Base-by-base conservation (phyloP, 78 protist genomes). In the Dictyostelium citrinum region DNA sequence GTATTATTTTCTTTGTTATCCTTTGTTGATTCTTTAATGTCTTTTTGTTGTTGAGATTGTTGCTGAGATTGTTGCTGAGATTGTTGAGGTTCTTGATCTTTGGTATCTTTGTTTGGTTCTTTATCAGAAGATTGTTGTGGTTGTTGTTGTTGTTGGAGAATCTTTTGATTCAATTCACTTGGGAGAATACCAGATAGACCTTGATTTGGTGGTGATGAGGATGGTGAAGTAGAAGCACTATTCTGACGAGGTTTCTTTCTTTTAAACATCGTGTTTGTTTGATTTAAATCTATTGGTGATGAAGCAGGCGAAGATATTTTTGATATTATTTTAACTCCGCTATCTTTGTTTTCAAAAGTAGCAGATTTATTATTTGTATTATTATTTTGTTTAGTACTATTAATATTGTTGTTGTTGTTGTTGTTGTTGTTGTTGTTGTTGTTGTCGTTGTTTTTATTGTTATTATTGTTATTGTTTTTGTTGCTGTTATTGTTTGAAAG, bases 191-290 rank as follows among this genome's bases (percentile, higher is more conserved):
- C 58, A 29, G 35, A 9, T 60, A 80, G 27, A 16, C 68, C 83
- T 46, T n/a, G 43, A 58, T 35, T 24, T 35, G 84, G 84, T 55
- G 84, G 84, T 58, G 84, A 80, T 35, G 84, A 55, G 1, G 84
- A 80, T 27, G 84, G 84, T 55, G 84, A 55, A 17, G 84, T 55
- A 41, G 49, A 41, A 10, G 74, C 51, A 80, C 58, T 80, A 78
- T 46, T 78, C 31, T 39, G 67, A 39, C 58, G 84, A 16, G 84
- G 72, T n/a, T 80, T 80, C 72, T 80, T 80, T 80, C 84, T 80
- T 27, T 80, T 80, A 17, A 80, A 58, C 84, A 80, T 80, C 24
- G 45, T 77, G 43, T 33, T 70, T 70, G 43, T 5, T 70, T 70
- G 77, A 64, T 64, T 64, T 27, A 64, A 64, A 11, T 64, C 72